phyloP scores from a whole-genome alignment of 129 eudicot species.

The Solidago caesia region DNA sequence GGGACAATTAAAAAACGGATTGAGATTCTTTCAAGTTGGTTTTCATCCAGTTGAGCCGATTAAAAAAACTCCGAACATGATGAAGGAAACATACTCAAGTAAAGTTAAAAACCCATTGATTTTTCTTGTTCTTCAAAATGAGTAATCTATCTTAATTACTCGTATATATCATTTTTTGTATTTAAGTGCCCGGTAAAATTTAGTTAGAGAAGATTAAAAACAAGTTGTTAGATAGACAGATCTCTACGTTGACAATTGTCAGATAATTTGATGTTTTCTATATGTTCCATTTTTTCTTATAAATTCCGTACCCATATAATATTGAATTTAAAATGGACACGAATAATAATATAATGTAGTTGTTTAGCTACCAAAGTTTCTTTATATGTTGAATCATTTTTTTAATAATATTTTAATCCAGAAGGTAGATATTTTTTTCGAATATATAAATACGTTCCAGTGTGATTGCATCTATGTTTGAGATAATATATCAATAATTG shows the following conservation, averaged over 20 bases:
- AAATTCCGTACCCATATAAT: background rate
- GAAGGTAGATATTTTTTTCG: constrained; percentile 12
- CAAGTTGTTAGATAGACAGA: constrained; percentile 22
- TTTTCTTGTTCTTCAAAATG: too few relatives aligned
- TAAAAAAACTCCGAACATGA: too few relatives aligned
- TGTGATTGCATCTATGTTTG: constrained; percentile 24
- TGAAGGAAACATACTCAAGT: too few relatives aligned
- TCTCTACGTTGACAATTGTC: constrained; percentile 29
- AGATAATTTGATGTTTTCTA: constrained; percentile 20
- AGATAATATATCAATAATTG: background rate
- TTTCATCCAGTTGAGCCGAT: too few relatives aligned
- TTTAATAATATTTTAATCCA: constrained; percentile 13
- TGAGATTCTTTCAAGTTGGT: too few relatives aligned
- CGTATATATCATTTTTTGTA: too few relatives aligned
- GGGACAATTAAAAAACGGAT: too few relatives aligned
- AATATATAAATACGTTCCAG: constrained; percentile 7
- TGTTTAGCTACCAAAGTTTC: constrained; percentile 19
- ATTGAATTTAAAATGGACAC: constrained; percentile 10
- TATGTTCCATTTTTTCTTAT: constrained; percentile 2
- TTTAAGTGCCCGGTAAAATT: background rate
- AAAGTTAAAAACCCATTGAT: too few relatives aligned
- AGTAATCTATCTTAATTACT: too few relatives aligned
- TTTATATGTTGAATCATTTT: constrained; percentile 2
- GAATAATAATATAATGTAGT: constrained; percentile 13
- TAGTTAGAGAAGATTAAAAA: background rate